Base-by-base conservation (phyloP, 1,284 basidiomycete genomes). In the Coriolopsis trogii region DNA sequence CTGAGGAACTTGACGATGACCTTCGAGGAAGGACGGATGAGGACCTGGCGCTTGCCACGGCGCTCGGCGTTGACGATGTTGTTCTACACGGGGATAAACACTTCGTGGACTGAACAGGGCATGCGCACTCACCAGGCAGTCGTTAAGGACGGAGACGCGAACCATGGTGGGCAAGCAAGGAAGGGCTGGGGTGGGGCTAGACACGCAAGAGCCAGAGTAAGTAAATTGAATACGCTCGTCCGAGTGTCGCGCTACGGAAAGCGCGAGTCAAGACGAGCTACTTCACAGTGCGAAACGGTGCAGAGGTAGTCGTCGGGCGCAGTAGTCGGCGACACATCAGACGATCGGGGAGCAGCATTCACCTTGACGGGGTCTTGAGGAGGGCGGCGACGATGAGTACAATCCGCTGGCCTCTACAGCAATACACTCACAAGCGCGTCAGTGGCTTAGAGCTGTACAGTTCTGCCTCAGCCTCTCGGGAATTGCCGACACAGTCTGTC, bases 11-110 rank as follows among this genome's bases (percentile, higher is more conserved):
- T 96, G 66, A 98, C 87, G 64, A 97, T 85, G 73, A 98, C 95
- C 79, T 98, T 98, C 62, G 93, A 95, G 18, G 91, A 93, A 58
- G 95, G 95, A 52, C 95, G 87, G 75, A 98, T 85, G 63, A 98
- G 87, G 61, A 98, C 95, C 80, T 98, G 95, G 67, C 93, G 92
- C 83, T 98, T 98, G 71, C 95, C 95, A 70, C 93, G 91, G 72
- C 93, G 91, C 81, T 98, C 95, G 68, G 95, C 95, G 67, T 98
- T 98, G 87, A 95, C 91, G 64, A 97, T 96, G 84, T 92, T 95
- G 85, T 96, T 96, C 80, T 88, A 53, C 15, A 42, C 38, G 21
- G 13, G 18, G 21, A 28, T 45, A 33, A 55, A 53, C 31, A 38
- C n/a, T 23, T 24, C 28, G 16, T 21, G 15, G 24, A 6, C 1